Base-by-base conservation (phyloP, 2,329 filamentous ascomycete species). In the Elsinoe batatas region DNA sequence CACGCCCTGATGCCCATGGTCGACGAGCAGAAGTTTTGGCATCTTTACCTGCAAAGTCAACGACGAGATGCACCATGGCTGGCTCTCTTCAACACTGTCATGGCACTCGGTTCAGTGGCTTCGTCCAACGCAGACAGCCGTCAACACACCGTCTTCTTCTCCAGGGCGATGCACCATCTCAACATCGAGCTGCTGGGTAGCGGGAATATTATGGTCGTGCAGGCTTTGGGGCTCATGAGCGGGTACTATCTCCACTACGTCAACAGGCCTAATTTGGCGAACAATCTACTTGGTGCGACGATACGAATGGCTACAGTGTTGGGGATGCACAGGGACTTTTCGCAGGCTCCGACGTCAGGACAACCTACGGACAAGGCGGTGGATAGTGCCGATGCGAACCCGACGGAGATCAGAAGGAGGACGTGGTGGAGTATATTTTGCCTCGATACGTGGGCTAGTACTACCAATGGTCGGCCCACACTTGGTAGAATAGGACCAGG, bases 371-470 rank as follows among this genome's bases (percentile, higher is more conserved):
- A 42, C 18, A 54, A 43, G 51, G 36, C 51, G 38, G 38, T 54
- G 36, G 38, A 54, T 33, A 77, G 69, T 55, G 75, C 76, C 53
- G 68, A 79, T 36, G 74, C 53, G 12, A 56, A 76, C 12, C 76
- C 78, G 0, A 75, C 78, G 15, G 83, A 87, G 64, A 79, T 81
- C 10, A 76, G 82, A 56, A 74, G 82, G 56, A 76, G 83, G 33
- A 85, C 85, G 3, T 89, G 85, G 85, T 88, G 85, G 85, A 84
- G 79, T 49, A 69, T 88, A 5, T 85, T 87, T 67, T 85, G 83
- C 64, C 74, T 89, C 18, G 85, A 88, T 65, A 85, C 84, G 0
- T 88, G 85, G 84, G 83, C 82, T 0, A 82, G 80, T 13, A 85
- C 83, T 32, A 87, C 84, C 1, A 77, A 87, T 60, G 85, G 85